Base-by-base conservation (phyloP, 352 stramenopile genomes). In the Pythium phragmiticola region DNA sequence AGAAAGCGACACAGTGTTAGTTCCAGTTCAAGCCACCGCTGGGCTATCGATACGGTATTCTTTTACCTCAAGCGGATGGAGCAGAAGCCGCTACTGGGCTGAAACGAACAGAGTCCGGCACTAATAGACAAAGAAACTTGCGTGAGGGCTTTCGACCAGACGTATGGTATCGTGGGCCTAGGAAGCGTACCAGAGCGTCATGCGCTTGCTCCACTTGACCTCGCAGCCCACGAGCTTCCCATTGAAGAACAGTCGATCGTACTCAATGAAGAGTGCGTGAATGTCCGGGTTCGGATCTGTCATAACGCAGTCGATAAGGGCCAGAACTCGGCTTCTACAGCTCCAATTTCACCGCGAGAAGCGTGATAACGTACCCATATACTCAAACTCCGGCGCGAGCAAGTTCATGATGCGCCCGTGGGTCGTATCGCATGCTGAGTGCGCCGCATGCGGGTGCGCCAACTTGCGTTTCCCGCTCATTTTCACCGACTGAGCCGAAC, bases 141-240 rank as follows among this genome's bases (percentile, higher is more conserved):
- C 21, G 21, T 21, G 21, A 21, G 21, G 21, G 21, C 21, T 21
- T 21, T 21, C 21, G 21, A 21, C 28, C 11, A 14, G 45, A 7
- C 6, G 39, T 21, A 17, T 12, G 9, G 37, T 3, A 30, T 30
- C 1, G 16, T 54, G 23, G 7, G 26, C 16, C 4, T 55, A 33
- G 5, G 6, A 37, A 36, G 5, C 58, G 28, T 57, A 90, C 82
- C 89, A 97, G 19, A 95, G 72, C 43, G 89, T 97, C 89, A 97
- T 97, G 59, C 85, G 83, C 57, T 79, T 89, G 70, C 86, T 95
- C 89, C 89, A 97, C 56, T 92, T 95, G 60, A 97, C 77, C 57
- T 93, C 84, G 63, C 87, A 94, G 21, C 82, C 83, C 17, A 71
- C 70, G 33, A 96, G 74, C 60, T 77, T 82, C 6, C 75, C 78